These are phyloP conservation scores for Pedinophyceae sp. DNA, from an alignment of 139 green algal species.

Conservation along the genomic window DNA sequence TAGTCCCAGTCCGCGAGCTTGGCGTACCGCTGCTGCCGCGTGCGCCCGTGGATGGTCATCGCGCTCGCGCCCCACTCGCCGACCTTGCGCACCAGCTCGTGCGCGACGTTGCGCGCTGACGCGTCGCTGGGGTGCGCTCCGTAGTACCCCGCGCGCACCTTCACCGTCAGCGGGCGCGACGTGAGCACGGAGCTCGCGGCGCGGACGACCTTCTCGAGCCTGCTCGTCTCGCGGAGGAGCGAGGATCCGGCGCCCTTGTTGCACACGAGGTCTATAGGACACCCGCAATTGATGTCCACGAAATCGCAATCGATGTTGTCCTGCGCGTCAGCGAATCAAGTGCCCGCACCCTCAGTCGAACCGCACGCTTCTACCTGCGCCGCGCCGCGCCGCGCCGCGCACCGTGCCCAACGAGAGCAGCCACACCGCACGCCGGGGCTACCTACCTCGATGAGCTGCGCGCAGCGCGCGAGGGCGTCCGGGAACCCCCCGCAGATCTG, in stretches of 20 bases:
- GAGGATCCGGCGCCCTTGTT: conserved; percentile 55
- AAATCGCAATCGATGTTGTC: background rate
- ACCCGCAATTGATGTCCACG: conserved; percentile 90
- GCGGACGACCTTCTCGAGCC: conserved; percentile 52
- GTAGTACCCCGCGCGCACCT: conserved; percentile 52
- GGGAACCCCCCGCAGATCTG: conserved; percentile 79
- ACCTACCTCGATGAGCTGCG: conserved; percentile 68
- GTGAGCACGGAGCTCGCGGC: conserved; percentile 23
- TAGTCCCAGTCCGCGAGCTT: conserved; percentile 61
- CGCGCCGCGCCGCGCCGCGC: conserved; percentile 13
- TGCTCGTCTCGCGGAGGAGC: conserved; percentile 51
- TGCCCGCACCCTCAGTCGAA: background rate
- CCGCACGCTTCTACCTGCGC: background rate
- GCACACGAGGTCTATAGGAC: conserved; percentile 72
- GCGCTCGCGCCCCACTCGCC: conserved; percentile 62
- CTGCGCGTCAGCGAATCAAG: background rate
- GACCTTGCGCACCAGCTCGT: conserved; percentile 10
- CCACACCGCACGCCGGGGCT: too few relatives aligned
- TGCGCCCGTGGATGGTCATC: conserved; percentile 86
- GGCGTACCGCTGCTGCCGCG: conserved; percentile 74
- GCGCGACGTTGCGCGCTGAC: conserved; percentile 3
- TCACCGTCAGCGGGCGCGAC: conserved; percentile 68
- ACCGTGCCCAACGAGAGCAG: too few relatives aligned
- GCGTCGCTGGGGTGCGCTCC: conserved; percentile 14
- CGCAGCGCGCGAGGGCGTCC: conserved; percentile 51